Base-by-base conservation (phyloP, 768 basidiomycete genomes). In the Lenzites betulinus region DNA sequence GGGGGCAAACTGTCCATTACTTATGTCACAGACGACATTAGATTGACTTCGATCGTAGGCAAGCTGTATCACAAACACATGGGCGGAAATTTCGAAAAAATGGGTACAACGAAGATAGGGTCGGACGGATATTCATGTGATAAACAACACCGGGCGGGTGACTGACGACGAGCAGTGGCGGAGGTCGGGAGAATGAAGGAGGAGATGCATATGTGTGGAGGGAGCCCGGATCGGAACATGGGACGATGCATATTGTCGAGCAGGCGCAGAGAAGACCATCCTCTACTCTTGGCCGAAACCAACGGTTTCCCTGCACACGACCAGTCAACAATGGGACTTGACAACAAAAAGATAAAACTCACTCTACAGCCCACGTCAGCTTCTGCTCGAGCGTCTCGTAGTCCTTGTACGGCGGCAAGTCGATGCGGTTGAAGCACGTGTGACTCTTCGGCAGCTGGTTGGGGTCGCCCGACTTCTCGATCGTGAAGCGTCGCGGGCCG, bases 391-490 rank as follows among this genome's bases (percentile, higher is more conserved):
- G 74, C 66, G 87, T 93, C 41, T 91, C 91, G 71, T 96, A 97
- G 67, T 94, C 93, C 71, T 93, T 95, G 74, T 99, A 99, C 13
- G 95, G 93, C n/a, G 97, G 97, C 55, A 99, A 76, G 77, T 99
- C 97, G 67, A 96, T 94, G 44, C 93, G 82, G 66, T 91, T 98
- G 85, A 99, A 99, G 79, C 97, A 98, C 1, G 90, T 92, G 70
- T 92, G 90, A 73, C 90, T 92, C 87, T 98, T 99, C 1, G 97
- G 97, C 69, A 99, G 76, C 73, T 97, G 95, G 23, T 90, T 91
- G 22, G 95, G 92, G 70, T 99, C 97, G 26, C 97, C 97, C 36
- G 93, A 92, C 78, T 98, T 98, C 76, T 99, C 97, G 70, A 99
- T 98, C 8, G 97, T 99, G 76, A 99, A 99, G 48, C 96, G 84